phyloP scores from a whole-genome alignment of 78 protist species.

The Protostelium mycophagum region DNA sequence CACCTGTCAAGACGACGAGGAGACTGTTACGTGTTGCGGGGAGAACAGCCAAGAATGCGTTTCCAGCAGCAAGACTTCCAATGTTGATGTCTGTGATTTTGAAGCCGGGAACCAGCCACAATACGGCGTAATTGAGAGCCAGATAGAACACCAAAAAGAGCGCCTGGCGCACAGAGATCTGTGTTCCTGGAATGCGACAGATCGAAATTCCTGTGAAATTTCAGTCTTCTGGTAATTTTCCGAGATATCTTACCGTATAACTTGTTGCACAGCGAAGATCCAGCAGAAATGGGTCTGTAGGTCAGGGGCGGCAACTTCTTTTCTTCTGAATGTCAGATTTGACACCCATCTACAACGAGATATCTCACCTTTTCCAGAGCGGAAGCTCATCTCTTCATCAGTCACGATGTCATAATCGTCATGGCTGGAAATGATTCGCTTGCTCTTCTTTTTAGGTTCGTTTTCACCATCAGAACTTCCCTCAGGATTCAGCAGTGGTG shows the following conservation, averaged over 20 bases:
- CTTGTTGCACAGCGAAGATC: background rate
- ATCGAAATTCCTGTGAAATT: background rate
- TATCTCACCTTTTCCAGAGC: background rate
- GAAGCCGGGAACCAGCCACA: background rate
- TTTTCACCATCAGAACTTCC: background rate
- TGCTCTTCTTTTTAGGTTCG: background rate
- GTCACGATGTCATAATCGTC: too few relatives aligned
- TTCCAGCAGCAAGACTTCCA: background rate
- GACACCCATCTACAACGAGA: background rate
- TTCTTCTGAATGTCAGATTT: background rate
- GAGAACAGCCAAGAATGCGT: background rate
- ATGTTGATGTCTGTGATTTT: background rate
- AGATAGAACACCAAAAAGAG: background rate
- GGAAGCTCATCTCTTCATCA: too few relatives aligned
- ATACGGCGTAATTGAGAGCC: background rate
- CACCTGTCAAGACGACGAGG: background rate
- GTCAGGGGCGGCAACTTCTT: background rate
- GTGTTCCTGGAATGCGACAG: background rate
- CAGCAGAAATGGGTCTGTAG: background rate
- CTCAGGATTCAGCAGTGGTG: background rate
- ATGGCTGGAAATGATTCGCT: too few relatives aligned
- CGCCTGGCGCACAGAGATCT: background rate
- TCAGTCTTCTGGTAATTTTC: background rate
- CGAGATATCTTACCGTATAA: background rate
- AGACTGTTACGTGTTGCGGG: background rate